These are phyloP conservation scores for Pelargonium cotyledonis DNA, from an alignment of 441 rosid genomes.

Conservation along the genomic window DNA sequence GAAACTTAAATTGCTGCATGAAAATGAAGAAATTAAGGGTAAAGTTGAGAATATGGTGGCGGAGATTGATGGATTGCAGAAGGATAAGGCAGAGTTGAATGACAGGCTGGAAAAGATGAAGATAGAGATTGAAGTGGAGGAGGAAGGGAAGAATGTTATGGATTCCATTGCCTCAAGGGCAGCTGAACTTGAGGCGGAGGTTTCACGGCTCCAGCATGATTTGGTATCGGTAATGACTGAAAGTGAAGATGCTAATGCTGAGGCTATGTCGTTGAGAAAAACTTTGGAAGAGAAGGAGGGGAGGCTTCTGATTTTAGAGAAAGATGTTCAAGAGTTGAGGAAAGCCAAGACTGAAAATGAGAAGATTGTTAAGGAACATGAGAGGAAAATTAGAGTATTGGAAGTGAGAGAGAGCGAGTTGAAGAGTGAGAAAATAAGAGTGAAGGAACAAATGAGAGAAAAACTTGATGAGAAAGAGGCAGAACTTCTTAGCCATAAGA, in stretches of 20 bases:
- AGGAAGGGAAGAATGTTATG: slow-evolving; percentile 38
- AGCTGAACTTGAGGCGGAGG: slow-evolving; percentile 55
- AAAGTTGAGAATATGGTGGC: slow-evolving; percentile 24
- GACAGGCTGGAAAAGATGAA: slow-evolving; percentile 36
- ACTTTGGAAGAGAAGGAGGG: slow-evolving; percentile 39
- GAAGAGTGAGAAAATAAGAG: slow-evolving; percentile 47
- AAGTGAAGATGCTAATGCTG: slow-evolving; percentile 38
- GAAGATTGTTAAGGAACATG: slow-evolving; percentile 56
- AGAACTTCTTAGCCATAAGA: slow-evolving; percentile 33
- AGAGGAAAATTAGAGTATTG: slow-evolving; percentile 48
- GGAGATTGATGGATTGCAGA: slow-evolving; percentile 38
- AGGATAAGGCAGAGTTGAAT: slow-evolving; percentile 33
- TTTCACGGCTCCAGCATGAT: slow-evolving; percentile 58
- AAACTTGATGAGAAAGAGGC: slow-evolving; percentile 43
- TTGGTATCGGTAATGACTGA: slow-evolving; percentile 38
- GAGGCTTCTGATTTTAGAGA: slow-evolving; percentile 36
- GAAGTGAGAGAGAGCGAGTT: slow-evolving; percentile 53
- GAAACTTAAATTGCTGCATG: slow-evolving; percentile 34
- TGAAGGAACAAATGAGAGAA: slow-evolving; percentile 56
- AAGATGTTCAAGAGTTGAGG: slow-evolving; percentile 44
- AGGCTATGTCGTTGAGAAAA: slow-evolving; percentile 37
- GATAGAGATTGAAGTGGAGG: slow-evolving; percentile 40
- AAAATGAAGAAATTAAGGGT: slow-evolving; percentile 38
- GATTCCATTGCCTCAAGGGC: slow-evolving; percentile 50
- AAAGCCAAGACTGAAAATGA: slow-evolving; percentile 47